Percentiles rank a stretch among this genome's conserved stretches.
phyloP scores from a whole-genome alignment of 2,329 filamentous ascomycete genomes.

The Penicillium sp. region DNA sequence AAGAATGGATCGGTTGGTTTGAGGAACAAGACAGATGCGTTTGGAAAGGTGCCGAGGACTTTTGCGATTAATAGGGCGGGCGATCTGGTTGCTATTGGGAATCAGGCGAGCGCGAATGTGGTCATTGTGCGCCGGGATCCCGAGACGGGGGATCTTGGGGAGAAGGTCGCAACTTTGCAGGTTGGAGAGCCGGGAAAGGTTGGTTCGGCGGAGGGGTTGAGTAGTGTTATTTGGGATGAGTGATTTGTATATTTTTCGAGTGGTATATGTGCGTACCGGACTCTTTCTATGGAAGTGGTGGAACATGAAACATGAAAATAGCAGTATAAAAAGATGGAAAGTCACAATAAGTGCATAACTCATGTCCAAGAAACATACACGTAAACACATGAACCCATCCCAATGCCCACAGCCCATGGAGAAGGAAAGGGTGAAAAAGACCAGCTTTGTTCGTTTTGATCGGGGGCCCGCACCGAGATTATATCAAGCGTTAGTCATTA shows the following conservation, averaged over 20 bases:
- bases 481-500: slow-evolving; percentile 29
- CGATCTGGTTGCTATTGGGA: slow-evolving; percentile 59
- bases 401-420: slow-evolving; percentile 1
- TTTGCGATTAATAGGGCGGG: slow-evolving; percentile 64
- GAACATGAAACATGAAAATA: background rate
- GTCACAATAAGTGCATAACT: background rate
- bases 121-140: slow-evolving; percentile 59
- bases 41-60: slow-evolving; percentile 62
- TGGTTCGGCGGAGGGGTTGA: slow-evolving; percentile 29
- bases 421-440: slow-evolving; percentile 16
- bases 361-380: background rate
- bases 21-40: slow-evolving; percentile 57
- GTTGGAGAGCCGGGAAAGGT: slow-evolving; percentile 29
- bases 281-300: background rate
- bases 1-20: slow-evolving; percentile 60
- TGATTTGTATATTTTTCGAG: slow-evolving; percentile 10
- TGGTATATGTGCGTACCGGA: background rate
- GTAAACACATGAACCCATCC: background rate
- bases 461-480: slow-evolving; percentile 17
- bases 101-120: slow-evolving; percentile 59
- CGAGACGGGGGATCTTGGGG: slow-evolving; percentile 55
- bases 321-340: background rate
- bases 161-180: slow-evolving; percentile 27
- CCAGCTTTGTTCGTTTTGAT: slow-evolving; percentile 26
- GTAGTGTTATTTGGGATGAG: slow-evolving; percentile 36